A percentile compares a stretch with the other conserved stretches of the same genome.
These are phyloP conservation scores for Sextonia rubra DNA, from an alignment of 164 flowering plant genomes.

Conservation along the genomic window DNA sequence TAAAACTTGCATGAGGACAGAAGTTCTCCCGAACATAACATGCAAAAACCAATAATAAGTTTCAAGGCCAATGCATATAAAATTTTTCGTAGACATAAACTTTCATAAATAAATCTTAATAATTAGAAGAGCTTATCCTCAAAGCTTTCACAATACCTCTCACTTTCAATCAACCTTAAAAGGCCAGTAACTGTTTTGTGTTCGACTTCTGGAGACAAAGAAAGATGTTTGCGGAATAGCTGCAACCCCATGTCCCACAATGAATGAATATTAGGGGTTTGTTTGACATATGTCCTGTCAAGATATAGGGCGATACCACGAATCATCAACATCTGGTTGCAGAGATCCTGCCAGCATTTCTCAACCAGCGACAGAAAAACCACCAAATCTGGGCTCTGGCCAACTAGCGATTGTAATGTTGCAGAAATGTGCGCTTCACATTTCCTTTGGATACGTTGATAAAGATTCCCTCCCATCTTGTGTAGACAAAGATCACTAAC, in stretches of 20 bases:
- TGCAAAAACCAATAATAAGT: neutral
- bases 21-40: neutral
- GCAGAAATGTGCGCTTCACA: conserved; percentile 79
- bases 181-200: conserved; percentile 97
- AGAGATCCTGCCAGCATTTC: conserved; percentile 96
- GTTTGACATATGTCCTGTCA: conserved; percentile 94
- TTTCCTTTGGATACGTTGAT: conserved; percentile 76
- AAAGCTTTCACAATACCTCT: conserved; percentile 51
- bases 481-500: conserved; percentile 84
- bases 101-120: neutral
- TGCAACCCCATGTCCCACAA: conserved; percentile 99
- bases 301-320: conserved; percentile 94
- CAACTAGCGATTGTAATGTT: conserved; percentile 68
- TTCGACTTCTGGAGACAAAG: conserved; percentile 83
- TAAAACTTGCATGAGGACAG: neutral
- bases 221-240: conserved; percentile 88
- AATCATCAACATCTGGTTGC: conserved; percentile 95
- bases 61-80: neutral
- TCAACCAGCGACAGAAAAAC: conserved; percentile 89
- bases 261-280: conserved; percentile 73
- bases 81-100: too few relatives aligned
- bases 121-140: neutral
- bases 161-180: conserved; percentile 84
- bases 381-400: conserved; percentile 90
- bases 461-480: conserved; percentile 94